Conservation (phyloP, 2,329 filamentous ascomycete genomes). For the Penicillium crustosum region DNA sequence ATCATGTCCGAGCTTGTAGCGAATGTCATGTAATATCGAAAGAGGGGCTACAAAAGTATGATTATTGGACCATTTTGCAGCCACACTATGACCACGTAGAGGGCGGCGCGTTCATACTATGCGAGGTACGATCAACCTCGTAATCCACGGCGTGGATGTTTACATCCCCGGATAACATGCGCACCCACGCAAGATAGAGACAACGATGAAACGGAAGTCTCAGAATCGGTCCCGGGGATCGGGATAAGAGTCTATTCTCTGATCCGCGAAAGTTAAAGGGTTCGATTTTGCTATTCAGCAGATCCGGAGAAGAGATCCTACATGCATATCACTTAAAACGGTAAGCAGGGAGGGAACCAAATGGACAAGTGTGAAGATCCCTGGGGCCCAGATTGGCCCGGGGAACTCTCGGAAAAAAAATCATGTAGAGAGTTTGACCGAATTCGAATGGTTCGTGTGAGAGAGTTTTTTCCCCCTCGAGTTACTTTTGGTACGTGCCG, state of each 20-base stretch:
- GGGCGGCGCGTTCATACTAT: neutral
- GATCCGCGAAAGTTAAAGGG: conserved; percentile 14
- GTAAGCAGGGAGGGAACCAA: conserved; percentile 13
- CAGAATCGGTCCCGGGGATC: conserved; percentile 4
- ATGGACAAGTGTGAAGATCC: conserved; percentile 13
- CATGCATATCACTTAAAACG: conserved; percentile 21
- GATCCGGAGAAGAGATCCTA: conserved; percentile 11
- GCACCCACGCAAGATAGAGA: neutral
- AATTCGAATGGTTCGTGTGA: conserved; percentile 23
- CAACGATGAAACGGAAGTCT: neutral
- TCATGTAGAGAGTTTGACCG: conserved; percentile 6
- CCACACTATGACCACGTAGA: neutral
- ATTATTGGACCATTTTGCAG: neutral
- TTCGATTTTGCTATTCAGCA: conserved; percentile 9
- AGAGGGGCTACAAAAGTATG: neutral
- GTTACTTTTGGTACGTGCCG: conserved; percentile 17
- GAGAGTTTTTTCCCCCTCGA: conserved; percentile 13
- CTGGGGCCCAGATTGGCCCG: conserved; percentile 13
- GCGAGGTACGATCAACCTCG: conserved; percentile 7
- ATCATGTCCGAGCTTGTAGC: neutral
- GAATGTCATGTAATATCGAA: conserved; percentile 3
- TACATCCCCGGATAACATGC: neutral
- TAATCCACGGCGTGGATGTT: neutral
- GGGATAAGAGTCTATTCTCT: conserved; percentile 13
- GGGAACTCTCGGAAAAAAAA: conserved; percentile 17